Evolutionary conservation across 192 early-diverging fungal genomes (phyloP), one percentile per base, ranked within the genome.

Genomic region (Coemansia sp.): DNA sequence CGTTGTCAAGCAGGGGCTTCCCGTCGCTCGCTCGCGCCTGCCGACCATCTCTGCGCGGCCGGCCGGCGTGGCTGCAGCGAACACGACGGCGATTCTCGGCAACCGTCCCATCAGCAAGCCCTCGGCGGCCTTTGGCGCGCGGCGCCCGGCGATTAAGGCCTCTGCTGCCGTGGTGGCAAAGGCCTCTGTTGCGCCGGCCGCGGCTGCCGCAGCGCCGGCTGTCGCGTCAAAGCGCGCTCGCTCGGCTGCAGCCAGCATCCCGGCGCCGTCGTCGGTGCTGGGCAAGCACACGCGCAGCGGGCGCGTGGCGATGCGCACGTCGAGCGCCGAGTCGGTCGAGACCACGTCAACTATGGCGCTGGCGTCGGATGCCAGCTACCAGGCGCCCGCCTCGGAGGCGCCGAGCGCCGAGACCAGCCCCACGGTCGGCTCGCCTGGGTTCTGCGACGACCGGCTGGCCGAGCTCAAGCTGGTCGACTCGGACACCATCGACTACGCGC

Each of bases 241-340:
- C 9, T 62, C 70, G 24, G 57, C 64, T 3, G 63, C 53, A 3
- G n/a, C 47, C n/a, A 15, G 27, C 0, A 17, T 24, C 1, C 14
- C 37, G 2, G 20, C 31, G 17, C 40, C 45, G 3, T 10, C 59
- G 19, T 57, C 60, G 10, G 37, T 65, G 29, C 65, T 74, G 20
- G 73, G 78, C 25, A 80, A 80, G 62, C 78, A 80, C 45, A 80
- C 78, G 27, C 78, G 78, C 29, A 75, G 78, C 60, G 73, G 72
- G 7, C 71, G 77, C 22, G 22, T 47, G 19, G 31, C 64, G 19
- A 17, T 36, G 37, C 64, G 46, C 1, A 40, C 38, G 1, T 31
- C 64, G 19, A 57, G 35, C 15, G 51, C 14, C 27, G 51, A 54
- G 12, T 54, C 51, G 12, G 14, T 54, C 2, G 51, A 29, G 51